Percentiles rank a stretch among this genome's conserved stretches.
These are phyloP conservation scores for Yamadazyma atmosphaerica DNA, from an alignment of 1,139 yeast genomes.

Conservation along the genomic window DNA sequence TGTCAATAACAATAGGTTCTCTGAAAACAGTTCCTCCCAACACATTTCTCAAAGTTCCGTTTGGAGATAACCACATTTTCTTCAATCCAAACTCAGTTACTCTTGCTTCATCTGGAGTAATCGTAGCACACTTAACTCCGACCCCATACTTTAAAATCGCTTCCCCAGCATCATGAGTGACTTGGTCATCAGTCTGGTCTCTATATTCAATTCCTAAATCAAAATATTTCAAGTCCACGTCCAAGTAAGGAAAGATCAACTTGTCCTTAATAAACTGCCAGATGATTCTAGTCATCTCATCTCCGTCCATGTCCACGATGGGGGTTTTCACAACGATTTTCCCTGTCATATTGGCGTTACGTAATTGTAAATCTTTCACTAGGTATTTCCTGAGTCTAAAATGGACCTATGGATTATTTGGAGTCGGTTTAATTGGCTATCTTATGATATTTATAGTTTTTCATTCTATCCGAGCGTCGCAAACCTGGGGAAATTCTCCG, in stretches of 20 bases:
- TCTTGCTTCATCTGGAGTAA: slow-evolving; percentile 97
- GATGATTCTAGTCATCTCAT: slow-evolving; percentile 92
- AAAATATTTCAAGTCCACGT: slow-evolving; percentile 87
- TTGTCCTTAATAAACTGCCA: slow-evolving; percentile 84
- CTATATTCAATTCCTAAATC: slow-evolving; percentile 85
- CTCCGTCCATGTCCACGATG: slow-evolving; percentile 95
- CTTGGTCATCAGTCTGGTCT: slow-evolving; percentile 84
- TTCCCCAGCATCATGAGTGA: slow-evolving; percentile 85
- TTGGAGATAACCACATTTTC: slow-evolving; percentile 97
- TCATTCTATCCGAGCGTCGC: neutral
- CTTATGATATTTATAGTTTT: slow-evolving; percentile 2
- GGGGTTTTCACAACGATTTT: slow-evolving; percentile 87
- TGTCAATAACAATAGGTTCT: slow-evolving; percentile 90
- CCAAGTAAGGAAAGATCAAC: slow-evolving; percentile 80
- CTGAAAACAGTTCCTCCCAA: slow-evolving; percentile 96
- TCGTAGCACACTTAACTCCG: slow-evolving; percentile 96
- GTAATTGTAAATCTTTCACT: neutral
- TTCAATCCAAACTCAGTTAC: slow-evolving; percentile 86
- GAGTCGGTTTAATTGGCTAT: slow-evolving; percentile 1
- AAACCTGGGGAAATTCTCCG: slow-evolving; percentile 3
- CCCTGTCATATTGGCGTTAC: neutral
- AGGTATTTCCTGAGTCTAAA: too few species aligned
- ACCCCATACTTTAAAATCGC: slow-evolving; percentile 89
- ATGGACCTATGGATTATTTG: neutral
- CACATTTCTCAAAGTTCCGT: slow-evolving; percentile 93